Evolutionary conservation across 108 stramenopile species (phyloP).

Genomic region (Fistulifera pelliculosa): DNA sequence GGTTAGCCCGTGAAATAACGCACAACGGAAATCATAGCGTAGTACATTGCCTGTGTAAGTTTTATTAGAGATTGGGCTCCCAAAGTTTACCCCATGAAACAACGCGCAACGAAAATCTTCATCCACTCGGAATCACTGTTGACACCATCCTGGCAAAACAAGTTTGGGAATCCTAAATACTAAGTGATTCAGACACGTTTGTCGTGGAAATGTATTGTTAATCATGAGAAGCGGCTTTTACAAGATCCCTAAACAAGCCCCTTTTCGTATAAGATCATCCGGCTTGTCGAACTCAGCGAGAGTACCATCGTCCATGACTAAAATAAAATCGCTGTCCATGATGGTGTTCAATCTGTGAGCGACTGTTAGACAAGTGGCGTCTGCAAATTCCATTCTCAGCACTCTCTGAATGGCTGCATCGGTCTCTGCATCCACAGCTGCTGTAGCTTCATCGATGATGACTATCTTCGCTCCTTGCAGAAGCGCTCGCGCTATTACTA

Average conservation of each 20-base stretch:
- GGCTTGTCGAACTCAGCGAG: constrained; percentile 79
- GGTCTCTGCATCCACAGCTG: constrained; percentile 82
- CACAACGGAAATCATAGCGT: no score
- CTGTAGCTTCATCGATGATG: constrained; percentile 92
- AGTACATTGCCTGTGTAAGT: no score
- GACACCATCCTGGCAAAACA: no score
- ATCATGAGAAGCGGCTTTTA: constrained; percentile 28
- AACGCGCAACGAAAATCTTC: no score
- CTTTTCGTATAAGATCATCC: constrained; percentile 38
- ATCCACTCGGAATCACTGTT: no score
- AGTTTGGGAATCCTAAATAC: no score
- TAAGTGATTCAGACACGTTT: no score
- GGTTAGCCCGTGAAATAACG: no score
- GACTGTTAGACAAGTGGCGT: constrained; percentile 77
- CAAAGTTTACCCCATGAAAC: no score
- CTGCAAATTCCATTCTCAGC: constrained; percentile 56
- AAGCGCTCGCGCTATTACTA: constrained; percentile 92
- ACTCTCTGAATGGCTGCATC: constrained; percentile 85
- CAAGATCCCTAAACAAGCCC: constrained; percentile 72
- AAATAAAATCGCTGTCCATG: constrained; percentile 85
- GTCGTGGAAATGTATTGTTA: no score
- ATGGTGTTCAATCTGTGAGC: constrained; percentile 96
- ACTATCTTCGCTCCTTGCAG: constrained; percentile 60
- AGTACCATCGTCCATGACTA: constrained; percentile 89
- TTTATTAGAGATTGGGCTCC: no score